A percentile compares a stretch with the other conserved stretches of the same genome.
phyloP scores from a whole-genome alignment of 495 filamentous ascomycete genomes.

The Talaromyces liani region DNA sequence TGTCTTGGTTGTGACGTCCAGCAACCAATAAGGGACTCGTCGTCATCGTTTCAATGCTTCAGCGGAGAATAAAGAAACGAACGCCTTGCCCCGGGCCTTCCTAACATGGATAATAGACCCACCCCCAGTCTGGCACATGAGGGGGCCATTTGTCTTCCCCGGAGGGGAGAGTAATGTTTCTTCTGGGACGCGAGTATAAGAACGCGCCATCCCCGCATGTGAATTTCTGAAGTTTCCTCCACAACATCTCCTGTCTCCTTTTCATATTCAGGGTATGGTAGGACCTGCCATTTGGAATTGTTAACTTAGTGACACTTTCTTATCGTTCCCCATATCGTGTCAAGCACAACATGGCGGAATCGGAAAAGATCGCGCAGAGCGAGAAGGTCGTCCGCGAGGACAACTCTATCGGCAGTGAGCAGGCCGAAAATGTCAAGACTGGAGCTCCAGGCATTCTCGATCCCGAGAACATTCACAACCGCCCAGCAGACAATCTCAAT shows the following conservation, averaged over 20 bases:
- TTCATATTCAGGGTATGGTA: neutral
- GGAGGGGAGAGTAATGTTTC: neutral
- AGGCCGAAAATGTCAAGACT: conserved; percentile 7
- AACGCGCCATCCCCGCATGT: neutral
- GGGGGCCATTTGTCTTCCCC: conserved; percentile 1
- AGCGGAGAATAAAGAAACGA: neutral
- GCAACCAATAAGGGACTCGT: neutral
- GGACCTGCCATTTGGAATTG: neutral
- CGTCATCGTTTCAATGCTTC: neutral
- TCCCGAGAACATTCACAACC: conserved; percentile 17
- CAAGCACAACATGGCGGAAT: conserved; percentile 2
- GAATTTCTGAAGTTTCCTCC: neutral
- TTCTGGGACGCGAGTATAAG: neutral
- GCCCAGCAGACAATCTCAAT: conserved; percentile 17
- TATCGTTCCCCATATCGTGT: neutral
- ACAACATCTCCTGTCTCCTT: neutral
- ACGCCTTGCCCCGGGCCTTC: neutral
- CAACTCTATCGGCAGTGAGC: neutral
- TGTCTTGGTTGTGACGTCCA: neutral
- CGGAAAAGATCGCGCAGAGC: neutral
- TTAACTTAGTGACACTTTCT: neutral
- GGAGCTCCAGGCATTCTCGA: conserved; percentile 4
- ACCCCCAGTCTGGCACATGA: conserved; percentile 2
- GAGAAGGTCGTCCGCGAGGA: conserved; percentile 2
- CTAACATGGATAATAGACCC: neutral